Evolutionary conservation across 345 rosid genomes (phyloP).

Genomic region (Microcos paniculata): DNA sequence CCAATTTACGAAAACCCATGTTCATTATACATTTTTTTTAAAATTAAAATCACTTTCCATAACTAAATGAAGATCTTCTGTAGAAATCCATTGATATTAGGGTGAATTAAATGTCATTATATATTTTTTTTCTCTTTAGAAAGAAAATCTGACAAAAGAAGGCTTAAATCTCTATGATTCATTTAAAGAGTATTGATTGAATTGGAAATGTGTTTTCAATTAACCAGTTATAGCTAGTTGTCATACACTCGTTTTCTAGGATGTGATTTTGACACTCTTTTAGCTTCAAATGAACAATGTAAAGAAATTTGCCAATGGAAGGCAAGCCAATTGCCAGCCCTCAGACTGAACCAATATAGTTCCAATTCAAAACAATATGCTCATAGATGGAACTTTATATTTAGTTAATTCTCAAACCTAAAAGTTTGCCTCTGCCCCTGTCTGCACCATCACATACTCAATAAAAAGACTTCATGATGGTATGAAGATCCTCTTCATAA

Average conservation of each 20-base stretch:
- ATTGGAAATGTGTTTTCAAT: neutral
- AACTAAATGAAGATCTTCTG: neutral
- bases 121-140: neutral
- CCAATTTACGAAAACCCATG: too few species aligned
- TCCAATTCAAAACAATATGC: neutral
- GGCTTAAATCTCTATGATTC: neutral
- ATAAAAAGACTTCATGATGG: constrained; percentile 13
- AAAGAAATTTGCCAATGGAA: neutral
- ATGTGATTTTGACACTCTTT: neutral
- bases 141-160: neutral
- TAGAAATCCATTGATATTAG: neutral
- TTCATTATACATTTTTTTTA: neutral
- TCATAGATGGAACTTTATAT: constrained; percentile 8
- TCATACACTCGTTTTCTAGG: neutral
- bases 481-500: constrained; percentile 16
- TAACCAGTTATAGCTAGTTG: neutral
- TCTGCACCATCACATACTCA: constrained; percentile 8
- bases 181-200: neutral
- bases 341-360: neutral
- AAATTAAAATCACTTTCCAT: neutral
- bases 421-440: neutral
- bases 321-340: neutral
- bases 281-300: constrained; percentile 2
- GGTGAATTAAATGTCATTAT: neutral
- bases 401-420: neutral